These are phyloP conservation scores for Geranomyces michiganensis DNA, from an alignment of 192 early-diverging fungal species.

Conservation along the genomic window DNA sequence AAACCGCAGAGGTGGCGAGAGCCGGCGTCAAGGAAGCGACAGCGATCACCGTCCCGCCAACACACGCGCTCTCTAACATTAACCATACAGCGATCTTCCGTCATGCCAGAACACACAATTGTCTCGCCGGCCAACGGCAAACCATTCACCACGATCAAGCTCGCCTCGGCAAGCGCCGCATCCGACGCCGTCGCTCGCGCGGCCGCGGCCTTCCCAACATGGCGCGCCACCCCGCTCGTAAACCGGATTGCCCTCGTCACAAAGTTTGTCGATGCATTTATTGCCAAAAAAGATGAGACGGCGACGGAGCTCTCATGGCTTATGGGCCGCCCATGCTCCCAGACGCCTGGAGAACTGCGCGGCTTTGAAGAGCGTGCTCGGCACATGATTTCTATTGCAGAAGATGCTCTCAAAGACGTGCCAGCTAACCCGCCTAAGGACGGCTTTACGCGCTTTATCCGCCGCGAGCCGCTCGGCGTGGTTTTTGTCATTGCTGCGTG, in stretches of 20 bases:
- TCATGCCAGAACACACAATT: slow-evolving; percentile 28
- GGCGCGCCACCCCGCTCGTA: slow-evolving; percentile 57
- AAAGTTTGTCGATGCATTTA: slow-evolving; percentile 60
- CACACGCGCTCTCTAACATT: no score
- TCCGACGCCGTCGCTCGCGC: slow-evolving; percentile 46
- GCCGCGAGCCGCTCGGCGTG: slow-evolving; percentile 74
- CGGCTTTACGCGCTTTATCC: slow-evolving; percentile 64
- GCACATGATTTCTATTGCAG: slow-evolving; percentile 70
- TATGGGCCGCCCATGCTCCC: slow-evolving; percentile 70
- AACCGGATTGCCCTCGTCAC: slow-evolving; percentile 55
- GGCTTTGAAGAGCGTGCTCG: slow-evolving; percentile 69
- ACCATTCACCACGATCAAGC: slow-evolving; percentile 21
- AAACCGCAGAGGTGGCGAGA: no score
- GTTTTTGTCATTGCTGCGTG: slow-evolving; percentile 70
- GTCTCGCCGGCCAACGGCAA: slow-evolving; percentile 31
- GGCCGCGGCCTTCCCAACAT: slow-evolving; percentile 48
- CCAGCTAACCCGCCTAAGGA: slow-evolving; percentile 49
- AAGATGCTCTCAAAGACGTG: slow-evolving; percentile 62
- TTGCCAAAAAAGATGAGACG: slow-evolving; percentile 57
- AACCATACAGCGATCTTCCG: no score
- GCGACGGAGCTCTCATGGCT: slow-evolving; percentile 60
- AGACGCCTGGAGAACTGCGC: slow-evolving; percentile 69
- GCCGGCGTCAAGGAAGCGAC: no score
- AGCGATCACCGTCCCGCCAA: no score
- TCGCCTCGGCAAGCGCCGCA: slow-evolving; percentile 22